These are phyloP conservation scores for Sphaerobolus stellatus DNA, from an alignment of 1,284 basidiomycete genomes.

Conservation along the genomic window DNA sequence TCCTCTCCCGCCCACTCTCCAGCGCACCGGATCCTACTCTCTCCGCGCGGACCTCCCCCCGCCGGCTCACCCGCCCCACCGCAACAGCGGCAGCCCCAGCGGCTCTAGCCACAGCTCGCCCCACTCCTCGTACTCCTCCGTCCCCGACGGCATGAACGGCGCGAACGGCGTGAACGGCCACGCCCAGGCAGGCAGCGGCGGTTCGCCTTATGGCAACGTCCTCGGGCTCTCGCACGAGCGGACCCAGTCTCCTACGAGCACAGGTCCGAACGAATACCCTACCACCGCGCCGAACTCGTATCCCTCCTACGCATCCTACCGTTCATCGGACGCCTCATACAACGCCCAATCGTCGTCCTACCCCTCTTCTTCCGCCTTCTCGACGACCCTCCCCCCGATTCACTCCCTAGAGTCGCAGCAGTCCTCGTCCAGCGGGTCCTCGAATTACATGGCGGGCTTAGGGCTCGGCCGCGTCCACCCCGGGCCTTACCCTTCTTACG, in stretches of 20 bases:
- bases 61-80: constrained; percentile 10
- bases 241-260: constrained; percentile 1
- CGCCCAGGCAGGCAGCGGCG: not conserved
- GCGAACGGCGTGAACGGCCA: not conserved
- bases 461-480: constrained; percentile 7
- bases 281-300: not conserved
- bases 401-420: not conserved
- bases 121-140: constrained; percentile 20
- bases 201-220: constrained; percentile 4
- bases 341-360: not conserved
- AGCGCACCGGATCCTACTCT: not conserved
- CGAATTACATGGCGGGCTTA: not conserved
- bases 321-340: not conserved
- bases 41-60: not conserved
- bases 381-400: not conserved
- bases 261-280: not conserved
- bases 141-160: not conserved
- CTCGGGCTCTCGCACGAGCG: constrained; percentile 9
- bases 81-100: constrained; percentile 39
- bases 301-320: not conserved
- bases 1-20: constrained; percentile 17
- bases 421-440: not conserved
- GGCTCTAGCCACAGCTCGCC: constrained; percentile 49
- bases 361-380: not conserved
- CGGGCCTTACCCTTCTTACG: constrained; percentile 8